A percentile compares a stretch with the other conserved stretches of the same genome.
Conservation (phyloP, 2,329 filamentous ascomycete genomes). For the Lachnellula cervina region DNA sequence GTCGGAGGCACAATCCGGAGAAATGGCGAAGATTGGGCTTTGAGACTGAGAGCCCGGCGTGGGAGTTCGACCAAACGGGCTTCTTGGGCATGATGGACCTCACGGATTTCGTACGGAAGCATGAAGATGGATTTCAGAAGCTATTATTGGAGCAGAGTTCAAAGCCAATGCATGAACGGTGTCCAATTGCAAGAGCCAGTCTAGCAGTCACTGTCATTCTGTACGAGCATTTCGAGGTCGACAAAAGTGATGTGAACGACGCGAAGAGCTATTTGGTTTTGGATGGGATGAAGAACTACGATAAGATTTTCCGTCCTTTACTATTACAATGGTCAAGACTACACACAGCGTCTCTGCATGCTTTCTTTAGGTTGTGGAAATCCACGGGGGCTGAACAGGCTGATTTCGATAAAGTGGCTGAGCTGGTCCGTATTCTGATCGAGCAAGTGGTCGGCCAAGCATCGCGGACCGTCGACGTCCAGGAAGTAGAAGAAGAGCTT, state of each 20-base stretch:
- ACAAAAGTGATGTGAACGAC: conserved; percentile 76
- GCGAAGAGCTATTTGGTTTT: conserved; percentile 68
- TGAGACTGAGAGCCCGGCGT: conserved; percentile 78
- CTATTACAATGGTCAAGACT: conserved; percentile 89
- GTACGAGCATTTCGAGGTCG: conserved; percentile 94
- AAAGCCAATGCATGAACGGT: conserved; percentile 65
- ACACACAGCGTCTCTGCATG: conserved; percentile 78
- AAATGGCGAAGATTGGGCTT: conserved; percentile 95
- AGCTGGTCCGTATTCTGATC: conserved; percentile 82
- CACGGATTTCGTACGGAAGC: conserved; percentile 85
- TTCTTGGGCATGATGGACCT: conserved; percentile 97
- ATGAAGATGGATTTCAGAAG: conserved; percentile 91
- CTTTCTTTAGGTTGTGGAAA: conserved; percentile 92
- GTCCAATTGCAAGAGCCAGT: conserved; percentile 82
- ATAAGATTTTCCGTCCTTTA: conserved; percentile 80
- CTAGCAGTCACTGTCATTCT: conserved; percentile 81
- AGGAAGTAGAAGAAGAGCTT: conserved; percentile 85
- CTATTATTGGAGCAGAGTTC: conserved; percentile 83
- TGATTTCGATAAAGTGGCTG: conserved; percentile 90
- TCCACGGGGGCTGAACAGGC: conserved; percentile 75
- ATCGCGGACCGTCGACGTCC: conserved; percentile 73
- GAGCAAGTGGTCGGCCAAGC: conserved; percentile 86
- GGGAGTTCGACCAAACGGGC: conserved; percentile 80
- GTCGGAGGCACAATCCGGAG: conserved; percentile 72
- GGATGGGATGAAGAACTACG: conserved; percentile 72